These are phyloP conservation scores for Penstemon barbatus DNA, from an alignment of 257 asterid genomes.

Conservation along the genomic window DNA sequence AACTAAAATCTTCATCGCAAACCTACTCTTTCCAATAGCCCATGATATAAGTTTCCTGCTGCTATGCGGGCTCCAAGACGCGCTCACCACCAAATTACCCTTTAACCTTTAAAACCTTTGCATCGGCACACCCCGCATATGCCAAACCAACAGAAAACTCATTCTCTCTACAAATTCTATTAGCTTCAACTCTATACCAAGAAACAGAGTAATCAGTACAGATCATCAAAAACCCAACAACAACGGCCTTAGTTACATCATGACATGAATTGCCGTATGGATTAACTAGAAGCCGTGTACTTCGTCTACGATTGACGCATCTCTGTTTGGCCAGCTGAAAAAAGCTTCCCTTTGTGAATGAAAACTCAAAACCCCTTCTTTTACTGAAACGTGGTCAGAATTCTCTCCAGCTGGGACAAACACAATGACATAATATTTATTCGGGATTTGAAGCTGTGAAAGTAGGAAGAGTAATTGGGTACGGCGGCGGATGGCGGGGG, in stretches of 20 bases:
- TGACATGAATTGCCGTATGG: slow-evolving; percentile 31
- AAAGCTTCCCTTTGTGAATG: slow-evolving; percentile 20
- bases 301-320: slow-evolving; percentile 38
- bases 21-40: slow-evolving; percentile 21
- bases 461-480: slow-evolving; percentile 29
- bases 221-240: slow-evolving; percentile 63
- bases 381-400: slow-evolving; percentile 41
- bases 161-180: slow-evolving; percentile 12
- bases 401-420: slow-evolving; percentile 72
- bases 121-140: slow-evolving; percentile 45
- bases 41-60: slow-evolving; percentile 17
- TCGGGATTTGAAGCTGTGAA: slow-evolving; percentile 51
- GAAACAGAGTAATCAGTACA: slow-evolving; percentile 55
- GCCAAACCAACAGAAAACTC: slow-evolving; percentile 39
- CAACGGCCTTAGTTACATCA: slow-evolving; percentile 17
- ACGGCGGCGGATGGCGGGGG: slow-evolving; percentile 47
- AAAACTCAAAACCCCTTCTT: slow-evolving; percentile 38
- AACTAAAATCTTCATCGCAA: slow-evolving; percentile 39
- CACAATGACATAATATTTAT: slow-evolving; percentile 30
- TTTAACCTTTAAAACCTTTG: slow-evolving; percentile 43
- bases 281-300: slow-evolving; percentile 42
- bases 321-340: slow-evolving; percentile 38
- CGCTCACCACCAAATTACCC: slow-evolving; percentile 49
- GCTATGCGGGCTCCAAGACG: slow-evolving; percentile 85
- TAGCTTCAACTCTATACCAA: slow-evolving; percentile 56